phyloP scores from a whole-genome alignment of 2,329 filamentous ascomycete genomes.

The Aspergillus ochraceoroseus region DNA sequence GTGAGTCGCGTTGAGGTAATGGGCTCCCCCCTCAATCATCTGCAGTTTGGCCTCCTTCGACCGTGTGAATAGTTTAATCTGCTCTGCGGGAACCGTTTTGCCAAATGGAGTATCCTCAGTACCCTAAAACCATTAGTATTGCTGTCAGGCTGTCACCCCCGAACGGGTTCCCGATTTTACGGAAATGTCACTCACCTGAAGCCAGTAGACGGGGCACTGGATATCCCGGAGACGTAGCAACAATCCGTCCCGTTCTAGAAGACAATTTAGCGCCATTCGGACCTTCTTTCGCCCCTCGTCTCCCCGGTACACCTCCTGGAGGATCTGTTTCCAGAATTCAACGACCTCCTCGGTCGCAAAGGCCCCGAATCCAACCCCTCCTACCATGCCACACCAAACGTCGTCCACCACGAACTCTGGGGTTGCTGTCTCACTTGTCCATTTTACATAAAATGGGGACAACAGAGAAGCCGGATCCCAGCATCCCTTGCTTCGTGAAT shows the following conservation, averaged over 20 bases:
- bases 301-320: conserved; percentile 46
- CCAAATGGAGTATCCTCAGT: conserved; percentile 19
- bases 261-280: conserved; percentile 49
- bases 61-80: conserved; percentile 48
- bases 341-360: conserved; percentile 34
- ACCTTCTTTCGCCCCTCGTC: conserved; percentile 47
- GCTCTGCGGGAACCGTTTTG: conserved; percentile 29
- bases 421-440: conserved; percentile 38
- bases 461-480: conserved; percentile 44
- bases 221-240: conserved; percentile 46
- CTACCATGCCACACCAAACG: conserved; percentile 45
- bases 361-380: conserved; percentile 47
- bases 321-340: conserved; percentile 44
- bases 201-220: conserved; percentile 49
- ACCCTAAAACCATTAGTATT: conserved; percentile 11
- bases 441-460: conserved; percentile 36
- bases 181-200: conserved; percentile 42
- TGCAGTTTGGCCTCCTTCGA: conserved; percentile 43
- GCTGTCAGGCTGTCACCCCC: background rate
- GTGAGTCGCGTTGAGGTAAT: conserved; percentile 49
- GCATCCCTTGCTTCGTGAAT: conserved; percentile 45
- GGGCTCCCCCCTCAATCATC: conserved; percentile 46
- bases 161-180: too few species aligned
- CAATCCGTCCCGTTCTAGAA: conserved; percentile 48
- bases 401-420: conserved; percentile 43